Percentiles rank a stretch among this genome's conserved stretches.
These are phyloP conservation scores for Lineolata rhizophorae DNA, from an alignment of 495 filamentous ascomycete species.

Conservation along the genomic window DNA sequence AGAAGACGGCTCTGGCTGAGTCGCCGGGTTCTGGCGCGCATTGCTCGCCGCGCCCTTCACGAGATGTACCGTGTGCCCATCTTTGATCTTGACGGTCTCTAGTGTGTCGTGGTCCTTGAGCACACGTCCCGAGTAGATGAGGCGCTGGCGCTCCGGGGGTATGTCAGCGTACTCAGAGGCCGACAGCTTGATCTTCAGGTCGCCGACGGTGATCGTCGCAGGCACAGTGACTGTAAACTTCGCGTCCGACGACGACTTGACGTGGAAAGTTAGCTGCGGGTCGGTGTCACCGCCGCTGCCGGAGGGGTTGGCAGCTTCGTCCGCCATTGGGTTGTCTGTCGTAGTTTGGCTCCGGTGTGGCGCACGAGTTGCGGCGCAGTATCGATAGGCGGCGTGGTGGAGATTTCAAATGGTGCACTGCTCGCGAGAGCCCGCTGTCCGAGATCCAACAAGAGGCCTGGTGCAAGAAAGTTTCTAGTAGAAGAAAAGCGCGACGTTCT, in stretches of 20 bases:
- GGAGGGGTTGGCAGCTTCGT: no score
- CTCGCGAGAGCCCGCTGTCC: no score
- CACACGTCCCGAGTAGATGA: constrained; percentile 94
- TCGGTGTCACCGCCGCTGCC: constrained; percentile 21
- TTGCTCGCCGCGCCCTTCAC: constrained; percentile 93
- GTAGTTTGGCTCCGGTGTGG: no score
- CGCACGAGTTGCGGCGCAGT: no score
- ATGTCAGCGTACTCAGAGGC: constrained; percentile 62
- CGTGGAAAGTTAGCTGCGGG: constrained; percentile 67
- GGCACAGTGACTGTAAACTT: constrained; percentile 65
- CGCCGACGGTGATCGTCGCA: constrained; percentile 50
- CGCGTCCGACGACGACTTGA: constrained; percentile 75
- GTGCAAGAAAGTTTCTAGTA: no score
- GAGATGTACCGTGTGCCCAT: constrained; percentile 86
- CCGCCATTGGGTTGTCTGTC: no score
- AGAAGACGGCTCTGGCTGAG: constrained; percentile 23
- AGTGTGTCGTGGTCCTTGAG: constrained; percentile 83
- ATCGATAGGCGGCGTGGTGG: no score
- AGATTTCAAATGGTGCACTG: no score
- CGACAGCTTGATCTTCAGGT: constrained; percentile 76
- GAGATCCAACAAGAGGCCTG: no score
- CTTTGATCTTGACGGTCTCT: constrained; percentile 77
- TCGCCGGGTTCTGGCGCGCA: constrained; percentile 37
- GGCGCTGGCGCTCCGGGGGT: constrained; percentile 63
- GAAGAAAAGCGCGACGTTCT: no score